Percentiles rank a stretch among this genome's conserved stretches.
phyloP scores from a whole-genome alignment of 306 rosid species.

The Urtica urens region DNA sequence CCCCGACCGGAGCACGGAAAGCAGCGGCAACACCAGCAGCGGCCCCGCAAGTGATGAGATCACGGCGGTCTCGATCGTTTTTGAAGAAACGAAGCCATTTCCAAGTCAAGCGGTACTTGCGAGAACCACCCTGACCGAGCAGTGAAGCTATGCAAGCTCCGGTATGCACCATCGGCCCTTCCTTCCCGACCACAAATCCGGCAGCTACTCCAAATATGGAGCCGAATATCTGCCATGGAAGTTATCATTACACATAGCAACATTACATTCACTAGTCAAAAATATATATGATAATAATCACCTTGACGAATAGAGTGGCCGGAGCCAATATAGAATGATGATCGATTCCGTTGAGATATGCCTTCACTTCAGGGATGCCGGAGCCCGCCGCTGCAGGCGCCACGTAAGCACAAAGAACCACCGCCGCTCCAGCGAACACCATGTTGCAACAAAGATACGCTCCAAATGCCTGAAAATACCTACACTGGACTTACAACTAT shows the following conservation, averaged over 20 bases:
- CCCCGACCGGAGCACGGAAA: slow-evolving; percentile 82
- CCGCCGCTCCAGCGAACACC: slow-evolving; percentile 47
- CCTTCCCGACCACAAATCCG: slow-evolving; percentile 74
- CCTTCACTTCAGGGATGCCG: slow-evolving; percentile 87
- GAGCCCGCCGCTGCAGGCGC: slow-evolving; percentile 88
- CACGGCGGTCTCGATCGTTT: slow-evolving; percentile 68
- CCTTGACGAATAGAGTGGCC: slow-evolving; percentile 73
- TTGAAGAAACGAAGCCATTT: slow-evolving; percentile 65
- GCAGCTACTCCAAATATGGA: slow-evolving; percentile 71
- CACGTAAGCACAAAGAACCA: slow-evolving; percentile 48
- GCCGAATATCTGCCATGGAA: slow-evolving; percentile 66
- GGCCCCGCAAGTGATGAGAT: slow-evolving; percentile 75
- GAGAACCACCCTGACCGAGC: slow-evolving; percentile 79
- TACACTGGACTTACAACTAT: slow-evolving; percentile 26
- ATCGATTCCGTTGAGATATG: slow-evolving; percentile 78
- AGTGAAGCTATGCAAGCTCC: slow-evolving; percentile 72
- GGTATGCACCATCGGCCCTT: slow-evolving; percentile 88
- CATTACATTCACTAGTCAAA: too few species aligned
- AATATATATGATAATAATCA: too few species aligned
- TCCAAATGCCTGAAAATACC: slow-evolving; percentile 54
- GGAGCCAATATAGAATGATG: slow-evolving; percentile 68
- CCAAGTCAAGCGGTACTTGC: slow-evolving; percentile 56
- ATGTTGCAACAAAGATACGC: slow-evolving; percentile 38
- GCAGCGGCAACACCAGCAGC: slow-evolving; percentile 93
- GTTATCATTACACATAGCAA: too few species aligned